phyloP scores from a whole-genome alignment of 164 flowering plant genomes.

The grape (Vitis vinifera) region DNA sequence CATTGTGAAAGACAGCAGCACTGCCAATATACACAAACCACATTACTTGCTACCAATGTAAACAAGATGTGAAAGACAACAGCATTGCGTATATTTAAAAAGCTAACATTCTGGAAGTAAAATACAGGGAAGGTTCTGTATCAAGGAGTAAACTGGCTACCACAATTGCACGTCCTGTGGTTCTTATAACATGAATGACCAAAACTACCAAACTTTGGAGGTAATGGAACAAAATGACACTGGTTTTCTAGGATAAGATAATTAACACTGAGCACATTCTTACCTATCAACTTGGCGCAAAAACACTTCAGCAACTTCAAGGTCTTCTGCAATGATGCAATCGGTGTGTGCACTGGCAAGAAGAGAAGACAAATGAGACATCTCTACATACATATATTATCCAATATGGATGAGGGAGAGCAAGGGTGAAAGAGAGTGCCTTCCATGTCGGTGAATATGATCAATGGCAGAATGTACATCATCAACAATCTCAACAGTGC shows the following conservation, averaged over 20 bases:
- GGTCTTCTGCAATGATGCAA: conserved; percentile 80
- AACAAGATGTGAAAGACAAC: neutral
- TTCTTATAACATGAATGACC: neutral
- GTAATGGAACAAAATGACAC: neutral
- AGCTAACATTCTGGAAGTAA: neutral
- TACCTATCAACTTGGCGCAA: conserved; percentile 91
- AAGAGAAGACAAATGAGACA: neutral
- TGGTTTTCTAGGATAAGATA: neutral
- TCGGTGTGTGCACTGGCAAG: conserved; percentile 91
- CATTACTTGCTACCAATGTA: neutral
- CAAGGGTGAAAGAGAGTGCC: conserved; percentile 36
- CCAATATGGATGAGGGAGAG: neutral
- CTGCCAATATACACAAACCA: conserved; percentile 36
- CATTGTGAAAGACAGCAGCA: conserved; percentile 98
- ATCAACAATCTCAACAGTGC: conserved; percentile 91
- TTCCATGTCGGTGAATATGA: conserved; percentile 93
- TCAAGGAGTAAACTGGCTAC: neutral
- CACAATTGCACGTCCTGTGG: neutral
- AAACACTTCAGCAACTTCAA: conserved; percentile 70
- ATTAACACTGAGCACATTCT: neutral
- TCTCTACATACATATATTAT: neutral
- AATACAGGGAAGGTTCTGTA: neutral
- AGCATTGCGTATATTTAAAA: too few relatives aligned
- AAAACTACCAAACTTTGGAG: neutral
- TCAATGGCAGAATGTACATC: conserved; percentile 84